A percentile compares a stretch with the other conserved stretches of the same genome.
Conservation (phyloP, 345 rosid genomes). For the Corchorus capsularis region DNA sequence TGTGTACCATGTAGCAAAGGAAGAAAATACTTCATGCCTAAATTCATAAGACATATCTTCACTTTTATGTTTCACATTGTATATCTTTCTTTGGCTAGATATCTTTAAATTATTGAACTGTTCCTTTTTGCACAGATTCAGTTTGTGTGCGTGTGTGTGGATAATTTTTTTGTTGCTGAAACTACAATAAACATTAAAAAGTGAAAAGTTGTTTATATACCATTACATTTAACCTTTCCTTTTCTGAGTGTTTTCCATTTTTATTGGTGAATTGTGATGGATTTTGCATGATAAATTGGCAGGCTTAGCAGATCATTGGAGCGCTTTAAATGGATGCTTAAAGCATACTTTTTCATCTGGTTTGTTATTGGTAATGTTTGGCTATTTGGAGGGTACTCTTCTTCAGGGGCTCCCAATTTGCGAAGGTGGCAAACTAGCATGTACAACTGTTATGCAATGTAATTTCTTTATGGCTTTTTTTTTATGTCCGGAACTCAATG, state of each 20-base stretch:
- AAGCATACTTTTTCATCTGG: slow-evolving; percentile 27
- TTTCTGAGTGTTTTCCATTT: not conserved
- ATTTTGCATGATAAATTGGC: slow-evolving; percentile 17
- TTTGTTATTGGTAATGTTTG: slow-evolving; percentile 26
- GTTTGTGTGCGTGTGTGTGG: not conserved
- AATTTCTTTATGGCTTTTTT: not conserved
- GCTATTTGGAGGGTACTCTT: slow-evolving; percentile 22
- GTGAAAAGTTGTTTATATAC: not conserved
- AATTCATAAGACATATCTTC: not conserved
- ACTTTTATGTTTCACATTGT: slow-evolving; percentile 11
- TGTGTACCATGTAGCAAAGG: not conserved
- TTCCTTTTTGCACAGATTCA: not conserved
- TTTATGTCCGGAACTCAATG: not conserved
- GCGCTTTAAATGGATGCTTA: slow-evolving; percentile 8
- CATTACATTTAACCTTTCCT: not conserved
- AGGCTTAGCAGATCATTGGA: slow-evolving; percentile 26
- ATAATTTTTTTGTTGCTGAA: not conserved
- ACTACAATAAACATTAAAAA: not conserved
- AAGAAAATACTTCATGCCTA: not conserved
- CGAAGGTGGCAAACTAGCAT: slow-evolving; percentile 17
- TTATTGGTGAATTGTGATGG: not conserved
- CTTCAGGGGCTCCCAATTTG: slow-evolving; percentile 17
- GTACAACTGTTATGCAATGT: not conserved
- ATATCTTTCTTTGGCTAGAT: no score
- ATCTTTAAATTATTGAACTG: not conserved